Evolutionary conservation across 768 basidiomycete species (phyloP).

Genomic region (Phlebiopsis gigantea): DNA sequence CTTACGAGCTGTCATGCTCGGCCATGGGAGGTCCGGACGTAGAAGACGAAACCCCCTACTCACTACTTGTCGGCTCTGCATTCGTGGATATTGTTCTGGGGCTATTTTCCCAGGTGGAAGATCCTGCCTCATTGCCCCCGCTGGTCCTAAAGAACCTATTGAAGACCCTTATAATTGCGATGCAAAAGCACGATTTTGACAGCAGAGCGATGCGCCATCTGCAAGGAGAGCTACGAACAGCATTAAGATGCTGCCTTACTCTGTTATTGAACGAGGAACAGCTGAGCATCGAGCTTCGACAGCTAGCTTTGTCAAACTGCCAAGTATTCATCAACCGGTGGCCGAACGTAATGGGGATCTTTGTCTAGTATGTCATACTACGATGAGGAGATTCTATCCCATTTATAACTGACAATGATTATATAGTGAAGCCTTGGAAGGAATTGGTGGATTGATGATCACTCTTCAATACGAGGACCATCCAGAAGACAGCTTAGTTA

Average conservation of each 20-base stretch:
- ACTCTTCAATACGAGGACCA: constrained; percentile 37
- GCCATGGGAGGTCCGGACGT: constrained; percentile 34
- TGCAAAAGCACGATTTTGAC: constrained; percentile 74
- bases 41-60: constrained; percentile 37
- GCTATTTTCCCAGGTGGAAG: constrained; percentile 41
- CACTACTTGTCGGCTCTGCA: constrained; percentile 52
- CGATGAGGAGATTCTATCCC: no score
- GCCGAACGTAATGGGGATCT: constrained; percentile 44
- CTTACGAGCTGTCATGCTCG: constrained; percentile 42
- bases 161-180: constrained; percentile 57
- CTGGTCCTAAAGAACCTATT: constrained; percentile 54
- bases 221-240: constrained; percentile 45
- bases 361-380: constrained; percentile 50
- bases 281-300: constrained; percentile 62
- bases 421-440: constrained; percentile 49
- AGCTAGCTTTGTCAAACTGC: constrained; percentile 54
- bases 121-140: constrained; percentile 46
- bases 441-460: constrained; percentile 41
- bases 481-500: constrained; percentile 52
- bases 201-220: constrained; percentile 47
- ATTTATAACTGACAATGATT: background rate
- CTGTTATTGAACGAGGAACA: constrained; percentile 39
- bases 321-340: constrained; percentile 63
- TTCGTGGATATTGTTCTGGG: constrained; percentile 59
- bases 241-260: constrained; percentile 47